Evolutionary conservation across 179 eudicot genomes (phyloP).

Genomic region (Carnegiea gigantea): DNA sequence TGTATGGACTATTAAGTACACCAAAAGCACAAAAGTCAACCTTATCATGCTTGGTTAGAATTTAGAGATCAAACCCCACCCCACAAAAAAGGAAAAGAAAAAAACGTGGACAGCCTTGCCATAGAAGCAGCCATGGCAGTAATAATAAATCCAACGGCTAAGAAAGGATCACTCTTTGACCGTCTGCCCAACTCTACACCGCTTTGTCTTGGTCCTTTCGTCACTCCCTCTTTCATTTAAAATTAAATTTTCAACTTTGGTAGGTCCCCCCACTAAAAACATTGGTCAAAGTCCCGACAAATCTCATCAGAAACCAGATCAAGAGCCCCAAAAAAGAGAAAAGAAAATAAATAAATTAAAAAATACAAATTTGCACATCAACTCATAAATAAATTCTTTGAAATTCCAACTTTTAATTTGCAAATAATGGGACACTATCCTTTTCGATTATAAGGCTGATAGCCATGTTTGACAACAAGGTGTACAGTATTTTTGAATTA

Average conservation of each 20-base stretch:
- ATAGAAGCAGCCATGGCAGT: not conserved
- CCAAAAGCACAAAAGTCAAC: not conserved
- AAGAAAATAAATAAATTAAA: not conserved
- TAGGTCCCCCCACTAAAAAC: not conserved
- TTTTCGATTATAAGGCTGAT: too few species aligned
- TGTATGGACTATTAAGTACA: not conserved
- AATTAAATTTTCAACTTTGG: not conserved
- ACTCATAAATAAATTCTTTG: too few species aligned
- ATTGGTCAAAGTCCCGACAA: constrained; percentile 11
- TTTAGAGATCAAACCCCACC: not conserved
- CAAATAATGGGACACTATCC: not conserved
- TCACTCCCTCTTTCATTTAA: not conserved
- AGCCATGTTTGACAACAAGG: too few species aligned
- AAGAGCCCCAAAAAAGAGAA: not conserved
- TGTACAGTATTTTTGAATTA: too few species aligned
- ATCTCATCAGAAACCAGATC: constrained; percentile 13
- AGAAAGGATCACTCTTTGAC: not conserved
- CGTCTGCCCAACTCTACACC: constrained; percentile 2
- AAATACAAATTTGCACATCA: not conserved
- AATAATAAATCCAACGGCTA: not conserved
- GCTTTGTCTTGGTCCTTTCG: constrained; percentile 7
- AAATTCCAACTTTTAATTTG: not conserved
- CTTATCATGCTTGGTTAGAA: not conserved
- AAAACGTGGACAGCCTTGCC: not conserved
- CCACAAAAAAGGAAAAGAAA: not conserved